phyloP scores from a whole-genome alignment of 2,329 filamentous ascomycete species.

The Hypoxylon sp. region DNA sequence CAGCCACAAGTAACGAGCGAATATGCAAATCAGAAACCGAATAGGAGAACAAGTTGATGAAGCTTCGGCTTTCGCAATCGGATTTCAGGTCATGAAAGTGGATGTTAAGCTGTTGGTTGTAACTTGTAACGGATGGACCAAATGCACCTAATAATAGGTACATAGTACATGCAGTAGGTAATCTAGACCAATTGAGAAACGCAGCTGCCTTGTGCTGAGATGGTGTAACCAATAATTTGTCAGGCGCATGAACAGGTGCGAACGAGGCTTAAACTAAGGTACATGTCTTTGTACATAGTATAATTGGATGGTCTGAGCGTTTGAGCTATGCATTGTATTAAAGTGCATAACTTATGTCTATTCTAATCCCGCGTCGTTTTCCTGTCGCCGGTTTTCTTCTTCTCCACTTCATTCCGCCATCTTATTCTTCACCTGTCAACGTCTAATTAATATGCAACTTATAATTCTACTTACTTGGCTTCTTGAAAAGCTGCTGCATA shows the following conservation, averaged over 20 bases:
- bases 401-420: not conserved
- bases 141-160: constrained; percentile 30
- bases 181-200: constrained; percentile 9
- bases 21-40: constrained; percentile 6
- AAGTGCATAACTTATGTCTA: too few relatives aligned
- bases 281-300: constrained; percentile 1
- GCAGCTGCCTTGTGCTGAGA: constrained; percentile 7
- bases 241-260: constrained; percentile 9
- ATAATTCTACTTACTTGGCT: constrained; percentile 4
- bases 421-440: constrained; percentile 7
- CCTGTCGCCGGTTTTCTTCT: constrained; percentile 3
- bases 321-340: too few relatives aligned
- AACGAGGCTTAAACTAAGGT: constrained; percentile 25
- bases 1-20: constrained; percentile 6
- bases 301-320: too few relatives aligned
- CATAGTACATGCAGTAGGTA: constrained; percentile 7
- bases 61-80: constrained; percentile 1
- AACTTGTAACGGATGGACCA: constrained; percentile 7
- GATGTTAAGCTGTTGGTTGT: constrained; percentile 6
- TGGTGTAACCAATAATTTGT: constrained; percentile 21
- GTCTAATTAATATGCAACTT: too few relatives aligned
- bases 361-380: too few relatives aligned
- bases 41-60: not conserved
- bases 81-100: constrained; percentile 20
- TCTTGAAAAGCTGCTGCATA: too few relatives aligned